These are phyloP conservation scores for Epicoccum nigrum DNA, from an alignment of 2,329 filamentous ascomycete genomes.

Conservation along the genomic window DNA sequence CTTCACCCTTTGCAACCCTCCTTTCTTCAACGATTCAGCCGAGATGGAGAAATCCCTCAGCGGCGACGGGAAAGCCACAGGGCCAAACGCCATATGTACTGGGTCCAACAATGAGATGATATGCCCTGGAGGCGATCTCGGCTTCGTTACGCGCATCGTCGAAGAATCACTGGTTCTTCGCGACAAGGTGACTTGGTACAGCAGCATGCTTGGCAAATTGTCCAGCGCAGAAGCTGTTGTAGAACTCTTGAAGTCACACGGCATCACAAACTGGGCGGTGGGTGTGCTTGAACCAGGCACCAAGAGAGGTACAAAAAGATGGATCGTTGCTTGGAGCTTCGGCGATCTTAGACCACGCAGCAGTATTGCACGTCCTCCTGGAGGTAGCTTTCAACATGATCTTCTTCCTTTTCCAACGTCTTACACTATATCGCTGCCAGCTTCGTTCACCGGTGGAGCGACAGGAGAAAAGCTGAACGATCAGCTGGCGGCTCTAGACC, in stretches of 20 bases:
- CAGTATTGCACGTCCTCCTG: constrained; percentile 43
- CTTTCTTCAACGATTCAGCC: constrained; percentile 79
- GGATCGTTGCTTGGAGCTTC: constrained; percentile 92
- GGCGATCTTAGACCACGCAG: constrained; percentile 66
- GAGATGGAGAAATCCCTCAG: constrained; percentile 67
- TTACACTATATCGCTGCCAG: constrained; percentile 52
- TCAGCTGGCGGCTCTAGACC: constrained; percentile 62
- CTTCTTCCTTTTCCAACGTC: constrained; percentile 60
- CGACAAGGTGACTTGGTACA: constrained; percentile 81
- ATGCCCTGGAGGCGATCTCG: constrained; percentile 75
- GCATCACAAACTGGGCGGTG: constrained; percentile 79
- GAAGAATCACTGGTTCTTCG: constrained; percentile 68
- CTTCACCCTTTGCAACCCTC: constrained; percentile 93
- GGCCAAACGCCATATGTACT: constrained; percentile 75
- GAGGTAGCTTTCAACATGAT: constrained; percentile 53
- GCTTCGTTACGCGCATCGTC: constrained; percentile 74
- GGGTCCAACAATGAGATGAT: constrained; percentile 88
- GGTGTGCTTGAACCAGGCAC: constrained; percentile 72
- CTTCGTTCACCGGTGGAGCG: constrained; percentile 33
- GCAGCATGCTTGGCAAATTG: constrained; percentile 85
- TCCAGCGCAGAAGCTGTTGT: constrained; percentile 69
- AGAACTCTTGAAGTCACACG: constrained; percentile 60
- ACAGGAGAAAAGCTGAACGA: constrained; percentile 51
- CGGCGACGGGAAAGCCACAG: constrained; percentile 68
- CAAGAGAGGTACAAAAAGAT: constrained; percentile 75